phyloP scores from a whole-genome alignment of 768 basidiomycete genomes.

The Lactarius hatsudake region DNA sequence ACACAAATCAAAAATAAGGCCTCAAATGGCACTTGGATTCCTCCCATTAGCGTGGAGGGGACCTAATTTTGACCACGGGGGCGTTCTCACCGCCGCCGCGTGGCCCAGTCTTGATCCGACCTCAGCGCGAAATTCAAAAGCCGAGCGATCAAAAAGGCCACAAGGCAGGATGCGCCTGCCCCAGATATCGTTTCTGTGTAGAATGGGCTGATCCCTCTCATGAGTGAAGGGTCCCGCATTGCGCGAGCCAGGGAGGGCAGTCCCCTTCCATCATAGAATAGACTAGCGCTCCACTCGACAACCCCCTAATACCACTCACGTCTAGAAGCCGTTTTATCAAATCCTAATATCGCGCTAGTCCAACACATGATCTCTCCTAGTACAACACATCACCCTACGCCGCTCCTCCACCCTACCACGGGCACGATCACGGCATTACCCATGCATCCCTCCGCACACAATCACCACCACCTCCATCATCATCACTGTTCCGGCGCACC shows the following conservation, averaged over 20 bases:
- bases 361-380: not conserved
- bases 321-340: not conserved
- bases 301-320: not conserved
- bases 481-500: not conserved
- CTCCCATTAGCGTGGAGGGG: not conserved
- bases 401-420: not conserved
- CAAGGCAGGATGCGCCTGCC: not conserved
- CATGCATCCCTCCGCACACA: not conserved
- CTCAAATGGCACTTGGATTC: not conserved
- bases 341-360: not conserved
- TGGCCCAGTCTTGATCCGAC: conserved; percentile 7
- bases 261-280: not conserved
- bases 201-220: not conserved
- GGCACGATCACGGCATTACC: not conserved
- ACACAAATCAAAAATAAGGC: not conserved
- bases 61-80: not conserved
- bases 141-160: conserved; percentile 3
- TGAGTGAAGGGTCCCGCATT: not conserved
- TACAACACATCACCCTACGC: not conserved
- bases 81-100: conserved; percentile 9
- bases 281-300: not conserved
- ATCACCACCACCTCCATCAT: not conserved
- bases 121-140: not conserved
- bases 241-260: too few species aligned
- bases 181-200: not conserved